Percentiles rank a stretch among this genome's conserved stretches.
phyloP scores from a whole-genome alignment of 2,329 filamentous ascomycete genomes.

The Aspergillus intermedius region DNA sequence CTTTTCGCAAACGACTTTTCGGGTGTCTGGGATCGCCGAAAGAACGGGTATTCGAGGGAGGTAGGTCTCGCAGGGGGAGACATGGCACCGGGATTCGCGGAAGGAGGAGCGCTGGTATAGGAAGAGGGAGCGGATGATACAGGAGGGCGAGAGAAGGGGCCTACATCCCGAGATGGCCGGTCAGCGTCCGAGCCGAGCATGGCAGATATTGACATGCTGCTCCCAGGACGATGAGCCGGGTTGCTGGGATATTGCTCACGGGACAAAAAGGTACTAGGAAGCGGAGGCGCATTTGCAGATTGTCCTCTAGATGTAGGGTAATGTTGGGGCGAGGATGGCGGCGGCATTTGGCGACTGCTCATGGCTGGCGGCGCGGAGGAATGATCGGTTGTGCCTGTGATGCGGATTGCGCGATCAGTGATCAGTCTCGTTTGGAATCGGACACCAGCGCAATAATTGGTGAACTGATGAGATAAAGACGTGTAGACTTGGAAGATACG shows the following conservation, averaged over 20 bases:
- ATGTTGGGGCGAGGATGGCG: slow-evolving; percentile 46
- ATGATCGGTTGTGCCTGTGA: slow-evolving; percentile 24
- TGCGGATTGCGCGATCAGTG: background rate
- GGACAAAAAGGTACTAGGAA: slow-evolving; percentile 35
- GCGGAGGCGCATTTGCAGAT: slow-evolving; percentile 34
- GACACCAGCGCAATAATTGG: no score
- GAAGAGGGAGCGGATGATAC: slow-evolving; percentile 27
- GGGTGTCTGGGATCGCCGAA: slow-evolving; percentile 65
- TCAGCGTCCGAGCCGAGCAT: slow-evolving; percentile 55
- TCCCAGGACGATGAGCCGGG: slow-evolving; percentile 50
- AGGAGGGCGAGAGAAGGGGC: slow-evolving; percentile 41
- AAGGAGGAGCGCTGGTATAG: slow-evolving; percentile 26
- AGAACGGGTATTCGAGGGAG: slow-evolving; percentile 55
- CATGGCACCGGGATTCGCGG: slow-evolving; percentile 34
- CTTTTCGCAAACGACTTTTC: slow-evolving; percentile 56
- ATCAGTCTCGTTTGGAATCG: background rate
- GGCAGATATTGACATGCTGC: slow-evolving; percentile 69
- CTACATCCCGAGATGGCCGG: slow-evolving; percentile 41
- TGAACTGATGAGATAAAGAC: background rate
- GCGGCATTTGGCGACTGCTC: slow-evolving; percentile 43
- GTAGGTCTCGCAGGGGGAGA: slow-evolving; percentile 40
- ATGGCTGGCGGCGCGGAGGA: slow-evolving; percentile 28
- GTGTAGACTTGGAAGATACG: slow-evolving; percentile 2
- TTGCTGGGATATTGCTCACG: slow-evolving; percentile 53
- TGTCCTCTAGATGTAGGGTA: slow-evolving; percentile 35